These are phyloP conservation scores for Silene vulgaris DNA, from an alignment of 179 eudicot species.

Conservation along the genomic window DNA sequence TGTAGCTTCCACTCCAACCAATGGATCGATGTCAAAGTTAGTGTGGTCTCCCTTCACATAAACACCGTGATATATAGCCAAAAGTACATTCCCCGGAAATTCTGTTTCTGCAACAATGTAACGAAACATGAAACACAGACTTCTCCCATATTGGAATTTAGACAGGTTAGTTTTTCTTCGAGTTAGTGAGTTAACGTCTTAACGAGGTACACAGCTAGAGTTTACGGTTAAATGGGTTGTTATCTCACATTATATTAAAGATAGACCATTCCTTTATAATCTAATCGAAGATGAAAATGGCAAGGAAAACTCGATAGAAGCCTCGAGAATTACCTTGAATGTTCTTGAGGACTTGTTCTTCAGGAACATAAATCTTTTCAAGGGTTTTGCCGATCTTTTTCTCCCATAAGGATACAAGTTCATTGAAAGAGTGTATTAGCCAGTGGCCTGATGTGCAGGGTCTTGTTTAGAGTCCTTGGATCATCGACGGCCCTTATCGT, in stretches of 20 bases:
- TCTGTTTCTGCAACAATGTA: conserved; percentile 42
- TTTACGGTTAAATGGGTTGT: too few relatives aligned
- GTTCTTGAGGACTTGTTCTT: conserved; percentile 45
- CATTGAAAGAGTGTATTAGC: conserved; percentile 41
- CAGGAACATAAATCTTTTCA: conserved; percentile 35
- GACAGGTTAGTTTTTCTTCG: too few relatives aligned
- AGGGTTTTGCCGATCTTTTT: conserved; percentile 51
- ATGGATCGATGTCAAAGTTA: conserved; percentile 56
- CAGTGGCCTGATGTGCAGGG: conserved; percentile 39
- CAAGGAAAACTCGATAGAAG: neutral
- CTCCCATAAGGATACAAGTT: conserved; percentile 55
- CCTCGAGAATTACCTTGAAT: conserved; percentile 31
- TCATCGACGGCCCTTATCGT: conserved; percentile 47
- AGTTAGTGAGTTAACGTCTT: too few relatives aligned
- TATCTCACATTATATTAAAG: neutral
- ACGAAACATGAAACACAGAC: neutral
- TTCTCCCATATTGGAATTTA: too few relatives aligned
- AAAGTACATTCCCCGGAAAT: conserved; percentile 31
- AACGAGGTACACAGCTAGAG: too few relatives aligned
- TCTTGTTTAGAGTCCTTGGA: conserved; percentile 46
- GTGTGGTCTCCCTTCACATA: conserved; percentile 71
- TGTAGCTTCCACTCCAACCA: conserved; percentile 64
- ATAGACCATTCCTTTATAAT: too few relatives aligned
- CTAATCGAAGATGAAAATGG: too few relatives aligned
- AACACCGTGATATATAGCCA: conserved; percentile 43